Base-by-base conservation (phyloP, 768 basidiomycete genomes). In the Sporobolomyces roseus region DNA sequence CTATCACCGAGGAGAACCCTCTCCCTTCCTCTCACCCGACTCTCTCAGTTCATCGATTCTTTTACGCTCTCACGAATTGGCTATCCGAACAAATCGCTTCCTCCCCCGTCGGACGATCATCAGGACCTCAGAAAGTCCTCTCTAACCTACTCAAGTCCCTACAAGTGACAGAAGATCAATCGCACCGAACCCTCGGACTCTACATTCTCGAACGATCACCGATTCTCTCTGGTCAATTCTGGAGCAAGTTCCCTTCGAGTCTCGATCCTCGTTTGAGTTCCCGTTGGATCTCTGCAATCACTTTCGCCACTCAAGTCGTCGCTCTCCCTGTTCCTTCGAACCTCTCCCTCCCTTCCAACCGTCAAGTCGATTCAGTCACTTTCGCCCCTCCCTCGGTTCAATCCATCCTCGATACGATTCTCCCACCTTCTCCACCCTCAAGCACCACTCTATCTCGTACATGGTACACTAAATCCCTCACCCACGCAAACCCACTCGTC, bases 231-330 rank as follows among this genome's bases (percentile, higher is more conserved):
- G 63, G 64, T 6, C 54, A 56, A 56, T 74, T 75, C 69, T 76
- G 75, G 75, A 45, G 62, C 23, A 73, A 70, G 32, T 74, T 76
- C 58, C 69, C 73, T 6, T 52, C 54, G 30, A 68, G 89, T 0
- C 82, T 93, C 7, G 91, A 94, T 74, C 91, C 92, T 0, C 86
- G 91, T 4, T 83, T 93, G 8, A 89, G 90, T 0, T 89, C 89
- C 0, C 88, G 87, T 76, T 98, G 94, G 93, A 86, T 97, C 36
- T 85, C 88, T 0, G 94, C 92, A 65, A 86, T 96, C 71, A 82
- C 90, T 7, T 88, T 93, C 75, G 85, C 90, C 46, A 90, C 88
- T 3, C 82, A 83, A 12, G 83, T 97, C 61, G 82, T 96, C 58
- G 87, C 89, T 1, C 83, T 92, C 0, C 85, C 89, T 0, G 79